Base-by-base conservation (phyloP, 2,329 filamentous ascomycete species). In the Hortaea sp. region DNA sequence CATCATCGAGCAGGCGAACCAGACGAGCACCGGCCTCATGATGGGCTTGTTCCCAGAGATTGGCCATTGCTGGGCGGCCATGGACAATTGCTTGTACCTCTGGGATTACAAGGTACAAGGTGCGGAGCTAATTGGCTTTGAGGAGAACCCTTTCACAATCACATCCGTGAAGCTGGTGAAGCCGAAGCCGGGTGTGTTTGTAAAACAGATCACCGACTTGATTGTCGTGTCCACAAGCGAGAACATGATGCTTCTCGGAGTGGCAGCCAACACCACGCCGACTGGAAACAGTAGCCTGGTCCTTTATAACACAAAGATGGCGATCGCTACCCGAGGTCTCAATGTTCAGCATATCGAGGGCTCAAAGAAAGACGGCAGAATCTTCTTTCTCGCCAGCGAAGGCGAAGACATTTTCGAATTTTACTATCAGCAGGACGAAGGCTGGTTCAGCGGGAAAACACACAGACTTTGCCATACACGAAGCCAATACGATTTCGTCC, bases 71-170 rank as follows among this genome's bases (percentile, higher is more conserved):
- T 98, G 89, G 85, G 85, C 95, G 46, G 81, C 86, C 27, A 92
- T 98, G 63, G 92, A 98, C 69, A 95, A 94, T 69, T 86, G 87
- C 51, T 74, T 98, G 39, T 98, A 95, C 63, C 75, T 98, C 11
- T 98, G 94, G 94, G 90, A 98, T 67, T 98, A 95, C 65, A 95
- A 88, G 5, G 79, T 88, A 63, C 81, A 86, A n/a, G 87, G 90
- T 56, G 88, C 90, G 5, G 86, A 95, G 63, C 74, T 95, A 38
- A 84, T 95, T 54, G 90, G 90, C 12, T 95, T 86, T 60, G 90
- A 97, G 63, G 88, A 95, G 56, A 85, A 90, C 65, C 75, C 81
- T 5, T 82, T 94, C 63, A 87, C 81, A 54, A 97, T 98, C 58
- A 88, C 88, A 38, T 81, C 86, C n/a, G 85, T 98, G 39, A 88